A percentile compares a stretch with the other conserved stretches of the same genome.
These are phyloP conservation scores for Pochonia chlamydosporia DNA, from an alignment of 2,329 filamentous ascomycete genomes.

Conservation along the genomic window DNA sequence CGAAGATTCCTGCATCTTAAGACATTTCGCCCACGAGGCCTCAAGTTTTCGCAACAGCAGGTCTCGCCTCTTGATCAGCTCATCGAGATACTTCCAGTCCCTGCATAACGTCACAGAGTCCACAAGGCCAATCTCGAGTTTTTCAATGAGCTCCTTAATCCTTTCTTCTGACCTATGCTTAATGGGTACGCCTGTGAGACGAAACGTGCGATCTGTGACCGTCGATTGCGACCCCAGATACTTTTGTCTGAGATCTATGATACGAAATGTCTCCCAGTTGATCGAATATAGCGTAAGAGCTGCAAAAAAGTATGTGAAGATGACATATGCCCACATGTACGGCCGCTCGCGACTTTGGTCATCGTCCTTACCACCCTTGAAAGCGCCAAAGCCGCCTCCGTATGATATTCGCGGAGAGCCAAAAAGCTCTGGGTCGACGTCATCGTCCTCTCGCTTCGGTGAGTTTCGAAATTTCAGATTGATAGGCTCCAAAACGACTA, in stretches of 20 bases:
- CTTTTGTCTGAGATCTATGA: conserved; percentile 81
- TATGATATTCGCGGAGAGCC: conserved; percentile 7
- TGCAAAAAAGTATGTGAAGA: conserved; percentile 94
- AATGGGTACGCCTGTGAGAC: conserved; percentile 78
- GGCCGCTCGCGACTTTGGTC: conserved; percentile 26
- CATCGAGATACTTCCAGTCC: conserved; percentile 79
- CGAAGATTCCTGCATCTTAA: conserved; percentile 19
- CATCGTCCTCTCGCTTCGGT: neutral
- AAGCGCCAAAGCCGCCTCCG: conserved; percentile 8
- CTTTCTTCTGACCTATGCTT: conserved; percentile 75
- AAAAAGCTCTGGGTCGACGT: conserved; percentile 7
- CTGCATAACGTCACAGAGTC: conserved; percentile 81
- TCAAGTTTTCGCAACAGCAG: conserved; percentile 67
- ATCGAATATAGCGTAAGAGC: conserved; percentile 76
- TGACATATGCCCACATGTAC: conserved; percentile 87
- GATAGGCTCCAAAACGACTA: conserved; percentile 77
- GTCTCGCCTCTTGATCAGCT: conserved; percentile 62
- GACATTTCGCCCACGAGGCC: conserved; percentile 71
- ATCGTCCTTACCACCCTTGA: conserved; percentile 26
- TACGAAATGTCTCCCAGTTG: conserved; percentile 72
- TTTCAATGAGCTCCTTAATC: conserved; percentile 83
- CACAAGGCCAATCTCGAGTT: conserved; percentile 82
- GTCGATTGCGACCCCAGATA: conserved; percentile 92
- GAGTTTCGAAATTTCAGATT: conserved; percentile 56
- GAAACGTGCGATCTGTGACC: conserved; percentile 91